phyloP scores from a whole-genome alignment of 2,329 filamentous ascomycete species.

The Botrytis sinoallii region DNA sequence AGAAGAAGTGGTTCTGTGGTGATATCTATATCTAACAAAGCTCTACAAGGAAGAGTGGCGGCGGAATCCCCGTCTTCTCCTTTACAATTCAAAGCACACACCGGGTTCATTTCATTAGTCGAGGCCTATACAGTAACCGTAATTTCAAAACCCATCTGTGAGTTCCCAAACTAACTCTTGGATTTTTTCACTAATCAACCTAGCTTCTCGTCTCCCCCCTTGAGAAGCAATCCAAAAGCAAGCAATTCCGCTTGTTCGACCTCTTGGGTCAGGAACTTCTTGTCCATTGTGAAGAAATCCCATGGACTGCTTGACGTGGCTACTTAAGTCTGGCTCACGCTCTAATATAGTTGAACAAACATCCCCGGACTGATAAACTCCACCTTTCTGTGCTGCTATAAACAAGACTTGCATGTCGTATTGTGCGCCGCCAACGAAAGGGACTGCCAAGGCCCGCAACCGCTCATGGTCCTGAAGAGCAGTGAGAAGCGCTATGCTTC shows the following conservation, averaged over 20 bases:
- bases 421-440: neutral
- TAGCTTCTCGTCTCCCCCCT: neutral
- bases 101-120: neutral
- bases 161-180: neutral
- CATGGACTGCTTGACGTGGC: neutral
- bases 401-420: constrained; percentile 1
- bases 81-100: neutral
- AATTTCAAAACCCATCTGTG: neutral
- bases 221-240: neutral
- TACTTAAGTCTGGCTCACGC: neutral
- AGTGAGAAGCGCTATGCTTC: neutral
- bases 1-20: neutral
- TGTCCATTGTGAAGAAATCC: neutral
- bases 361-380: neutral
- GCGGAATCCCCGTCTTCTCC: neutral
- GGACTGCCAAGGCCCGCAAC: neutral
- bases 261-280: neutral
- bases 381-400: constrained; percentile 1
- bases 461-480: neutral
- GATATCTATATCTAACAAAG: neutral
- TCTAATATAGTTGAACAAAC: neutral
- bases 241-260: neutral
- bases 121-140: neutral
- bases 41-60: neutral
- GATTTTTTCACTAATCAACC: neutral